Percentiles rank a stretch among this genome's conserved stretches.
These are phyloP conservation scores for Paxillus rubicundulus DNA, from an alignment of 768 basidiomycete species.

Conservation along the genomic window DNA sequence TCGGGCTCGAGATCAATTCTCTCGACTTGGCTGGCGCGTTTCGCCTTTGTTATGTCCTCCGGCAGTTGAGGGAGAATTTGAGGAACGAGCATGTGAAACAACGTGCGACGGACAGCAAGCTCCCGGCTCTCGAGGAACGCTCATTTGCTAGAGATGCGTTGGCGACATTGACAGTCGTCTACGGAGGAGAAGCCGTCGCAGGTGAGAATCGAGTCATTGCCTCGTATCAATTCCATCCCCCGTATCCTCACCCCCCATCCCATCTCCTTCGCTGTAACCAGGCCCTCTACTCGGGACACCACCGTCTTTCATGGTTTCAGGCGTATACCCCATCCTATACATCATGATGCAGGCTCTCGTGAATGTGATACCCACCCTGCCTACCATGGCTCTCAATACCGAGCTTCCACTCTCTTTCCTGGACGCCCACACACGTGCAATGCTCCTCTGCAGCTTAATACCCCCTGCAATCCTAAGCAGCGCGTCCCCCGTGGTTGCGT, in stretches of 20 bases:
- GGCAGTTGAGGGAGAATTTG: slow-evolving; percentile 59
- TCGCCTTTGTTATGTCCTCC: slow-evolving; percentile 65
- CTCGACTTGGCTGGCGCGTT: slow-evolving; percentile 68
- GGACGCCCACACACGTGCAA: slow-evolving; percentile 77
- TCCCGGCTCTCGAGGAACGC: slow-evolving; percentile 40
- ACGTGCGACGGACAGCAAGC: slow-evolving; percentile 31
- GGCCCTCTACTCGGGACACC: slow-evolving; percentile 63
- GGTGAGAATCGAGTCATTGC: slow-evolving; percentile 39
- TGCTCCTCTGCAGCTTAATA: slow-evolving; percentile 75
- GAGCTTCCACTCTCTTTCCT: slow-evolving; percentile 74
- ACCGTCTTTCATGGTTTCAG: slow-evolving; percentile 80
- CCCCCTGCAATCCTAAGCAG: slow-evolving; percentile 64
- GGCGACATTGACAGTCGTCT: slow-evolving; percentile 66
- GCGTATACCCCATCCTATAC: slow-evolving; percentile 63
- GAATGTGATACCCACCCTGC: slow-evolving; percentile 48
- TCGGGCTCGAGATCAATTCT: slow-evolving; percentile 55
- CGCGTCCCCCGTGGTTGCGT: slow-evolving; percentile 45
- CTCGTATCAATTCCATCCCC: not conserved
- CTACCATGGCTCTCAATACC: slow-evolving; percentile 47
- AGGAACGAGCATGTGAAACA: slow-evolving; percentile 43
- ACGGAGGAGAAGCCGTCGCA: slow-evolving; percentile 72
- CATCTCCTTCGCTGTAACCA: slow-evolving; percentile 20
- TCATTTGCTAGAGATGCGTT: slow-evolving; percentile 58
- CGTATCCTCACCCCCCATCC: slow-evolving; percentile 2
- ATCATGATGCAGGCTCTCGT: slow-evolving; percentile 57